Conservation (phyloP, 768 basidiomycete genomes). For the Pisolithus sp. region DNA sequence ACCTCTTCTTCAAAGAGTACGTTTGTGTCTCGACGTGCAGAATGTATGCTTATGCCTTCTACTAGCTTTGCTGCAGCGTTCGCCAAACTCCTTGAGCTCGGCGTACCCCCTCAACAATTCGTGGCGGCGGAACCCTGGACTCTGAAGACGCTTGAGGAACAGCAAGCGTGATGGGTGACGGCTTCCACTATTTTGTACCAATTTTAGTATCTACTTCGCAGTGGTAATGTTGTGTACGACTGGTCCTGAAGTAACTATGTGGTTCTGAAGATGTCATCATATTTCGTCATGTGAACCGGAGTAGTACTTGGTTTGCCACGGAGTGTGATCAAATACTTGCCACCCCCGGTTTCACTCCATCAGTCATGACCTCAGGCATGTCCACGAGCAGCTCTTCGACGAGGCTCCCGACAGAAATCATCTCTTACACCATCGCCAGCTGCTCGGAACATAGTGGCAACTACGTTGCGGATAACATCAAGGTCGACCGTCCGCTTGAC, state of each 20-base stretch:
- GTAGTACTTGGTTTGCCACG: no score
- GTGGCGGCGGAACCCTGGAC: conserved; percentile 67
- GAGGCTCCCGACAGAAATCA: conserved; percentile 12
- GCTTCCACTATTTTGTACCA: no score
- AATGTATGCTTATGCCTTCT: background rate
- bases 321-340: background rate
- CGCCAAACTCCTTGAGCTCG: conserved; percentile 82
- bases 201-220: background rate
- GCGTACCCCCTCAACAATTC: conserved; percentile 81
- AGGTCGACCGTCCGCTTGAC: conserved; percentile 56
- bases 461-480: conserved; percentile 65
- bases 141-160: conserved; percentile 31
- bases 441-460: conserved; percentile 68
- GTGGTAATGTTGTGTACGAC: background rate
- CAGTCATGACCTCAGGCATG: background rate
- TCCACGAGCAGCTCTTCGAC: conserved; percentile 2
- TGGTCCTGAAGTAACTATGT: background rate
- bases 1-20: conserved; percentile 92
- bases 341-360: background rate
- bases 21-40: conserved; percentile 20
- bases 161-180: conserved; percentile 1
- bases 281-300: no score
- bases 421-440: conserved; percentile 50
- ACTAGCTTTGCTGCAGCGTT: conserved; percentile 77
- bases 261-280: no score